Percentiles rank a stretch among this genome's conserved stretches.
Evolutionary conservation across 306 rosid genomes (phyloP).

Genomic region (Luffa acutangula): DNA sequence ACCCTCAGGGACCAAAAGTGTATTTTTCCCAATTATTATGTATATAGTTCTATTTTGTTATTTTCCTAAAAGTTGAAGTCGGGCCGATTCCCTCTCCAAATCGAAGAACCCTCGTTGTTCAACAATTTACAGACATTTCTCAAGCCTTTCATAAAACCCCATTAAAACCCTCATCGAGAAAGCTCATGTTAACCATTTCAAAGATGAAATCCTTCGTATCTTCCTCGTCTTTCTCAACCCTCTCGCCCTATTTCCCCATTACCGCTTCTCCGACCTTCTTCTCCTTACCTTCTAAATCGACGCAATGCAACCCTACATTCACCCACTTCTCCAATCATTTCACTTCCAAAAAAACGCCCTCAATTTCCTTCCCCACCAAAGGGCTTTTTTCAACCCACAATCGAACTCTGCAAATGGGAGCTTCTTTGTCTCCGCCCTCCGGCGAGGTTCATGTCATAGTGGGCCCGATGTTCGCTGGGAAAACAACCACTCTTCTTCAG

Average conservation of each 20-base stretch:
- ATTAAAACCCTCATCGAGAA: not conserved
- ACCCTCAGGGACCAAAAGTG: too few species aligned
- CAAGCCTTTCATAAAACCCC: not conserved
- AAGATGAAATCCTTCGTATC: conserved; percentile 47
- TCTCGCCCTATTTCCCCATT: conserved; percentile 28
- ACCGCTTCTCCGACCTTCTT: conserved; percentile 22
- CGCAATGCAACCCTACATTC: conserved; percentile 4
- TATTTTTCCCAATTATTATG: too few species aligned
- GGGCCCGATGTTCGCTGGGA: conserved; percentile 96
- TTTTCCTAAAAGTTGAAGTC: too few species aligned
- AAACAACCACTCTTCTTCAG: conserved; percentile 70
- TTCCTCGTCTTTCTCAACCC: conserved; percentile 34
- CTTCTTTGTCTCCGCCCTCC: conserved; percentile 21
- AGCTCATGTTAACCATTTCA: conserved; percentile 17
- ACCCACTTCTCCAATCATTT: conserved; percentile 19
- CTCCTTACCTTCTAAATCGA: conserved; percentile 22
- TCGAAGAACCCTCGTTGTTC: not conserved
- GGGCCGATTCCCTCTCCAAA: not conserved
- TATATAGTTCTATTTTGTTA: too few species aligned
- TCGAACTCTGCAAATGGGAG: conserved; percentile 25
- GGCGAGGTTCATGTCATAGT: conserved; percentile 83
- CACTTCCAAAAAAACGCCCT: conserved; percentile 24
- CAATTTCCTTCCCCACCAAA: conserved; percentile 12
- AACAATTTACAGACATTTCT: not conserved
- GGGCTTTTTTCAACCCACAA: conserved; percentile 18